These are phyloP conservation scores for Aspergillus fumigatiaffinis DNA, from an alignment of 2,329 filamentous ascomycete genomes.

Conservation along the genomic window DNA sequence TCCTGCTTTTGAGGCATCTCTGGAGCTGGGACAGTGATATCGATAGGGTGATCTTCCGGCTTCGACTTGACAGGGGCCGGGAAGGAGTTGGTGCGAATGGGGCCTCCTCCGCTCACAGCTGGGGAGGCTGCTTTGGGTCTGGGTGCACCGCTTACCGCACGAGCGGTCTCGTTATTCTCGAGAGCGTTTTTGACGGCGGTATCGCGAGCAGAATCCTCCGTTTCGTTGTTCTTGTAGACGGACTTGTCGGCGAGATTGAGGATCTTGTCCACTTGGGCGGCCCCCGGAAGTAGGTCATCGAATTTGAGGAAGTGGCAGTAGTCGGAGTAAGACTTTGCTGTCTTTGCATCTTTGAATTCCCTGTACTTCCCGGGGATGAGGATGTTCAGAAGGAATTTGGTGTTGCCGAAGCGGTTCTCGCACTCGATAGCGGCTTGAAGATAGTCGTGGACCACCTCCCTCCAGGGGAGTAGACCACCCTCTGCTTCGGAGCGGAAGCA, in stretches of 20 bases:
- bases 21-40: conserved; percentile 17
- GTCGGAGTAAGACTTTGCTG: conserved; percentile 67
- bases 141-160: conserved; percentile 28
- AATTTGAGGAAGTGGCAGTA: conserved; percentile 64
- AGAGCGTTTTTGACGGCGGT: conserved; percentile 32
- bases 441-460: conserved; percentile 72
- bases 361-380: conserved; percentile 77
- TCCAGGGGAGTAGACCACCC: conserved; percentile 71
- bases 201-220: conserved; percentile 12
- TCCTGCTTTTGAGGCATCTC: conserved; percentile 20
- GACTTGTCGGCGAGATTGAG: conserved; percentile 39
- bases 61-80: conserved; percentile 22
- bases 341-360: conserved; percentile 58
- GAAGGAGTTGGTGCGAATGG: conserved; percentile 32
- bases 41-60: conserved; percentile 18
- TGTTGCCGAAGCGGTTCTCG: conserved; percentile 86
- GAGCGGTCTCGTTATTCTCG: conserved; percentile 32
- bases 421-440: conserved; percentile 68
- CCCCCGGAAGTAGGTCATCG: conserved; percentile 59
- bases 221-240: conserved; percentile 11
- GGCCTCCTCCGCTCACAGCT: conserved; percentile 23
- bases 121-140: conserved; percentile 23
- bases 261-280: conserved; percentile 61
- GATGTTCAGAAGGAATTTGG: conserved; percentile 83
- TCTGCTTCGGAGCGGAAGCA: conserved; percentile 70